A percentile compares a stretch with the other conserved stretches of the same genome.
phyloP scores from a whole-genome alignment of 2,329 filamentous ascomycete species.

The Fusarium pininemorale region DNA sequence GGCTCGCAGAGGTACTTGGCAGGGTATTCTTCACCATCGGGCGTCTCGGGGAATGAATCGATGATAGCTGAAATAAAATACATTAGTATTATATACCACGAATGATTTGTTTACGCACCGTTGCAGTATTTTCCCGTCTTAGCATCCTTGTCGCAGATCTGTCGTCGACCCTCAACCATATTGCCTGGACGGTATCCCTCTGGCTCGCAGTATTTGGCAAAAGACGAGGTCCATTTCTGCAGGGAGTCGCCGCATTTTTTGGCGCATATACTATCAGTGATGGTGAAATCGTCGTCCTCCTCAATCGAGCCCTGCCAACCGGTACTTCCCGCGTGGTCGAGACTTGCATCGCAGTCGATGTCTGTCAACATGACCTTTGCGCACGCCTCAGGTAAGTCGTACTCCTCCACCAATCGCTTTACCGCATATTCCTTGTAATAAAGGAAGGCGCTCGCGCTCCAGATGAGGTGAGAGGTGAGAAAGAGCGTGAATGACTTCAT shows the following conservation, averaged over 20 bases:
- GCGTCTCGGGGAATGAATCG: neutral
- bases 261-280: neutral
- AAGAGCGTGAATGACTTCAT: neutral
- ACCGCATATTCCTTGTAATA: neutral
- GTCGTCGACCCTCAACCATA: neutral
- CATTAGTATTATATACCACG: too few species aligned
- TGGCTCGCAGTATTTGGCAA: neutral
- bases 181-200: neutral
- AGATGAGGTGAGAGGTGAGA: neutral
- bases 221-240: neutral
- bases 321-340: neutral
- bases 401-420: neutral
- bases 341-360: neutral
- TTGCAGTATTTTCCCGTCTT: conserved; percentile 2
- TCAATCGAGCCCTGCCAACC: neutral
- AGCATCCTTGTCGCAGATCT: conserved; percentile 10
- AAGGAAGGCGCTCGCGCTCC: neutral
- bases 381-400: neutral
- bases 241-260: neutral
- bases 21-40: neutral
- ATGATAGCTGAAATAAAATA: neutral
- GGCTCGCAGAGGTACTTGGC: conserved; percentile 1
- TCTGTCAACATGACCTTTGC: neutral
- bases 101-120: neutral
- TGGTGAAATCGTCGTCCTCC: neutral